Base-by-base conservation (phyloP, 2,329 filamentous ascomycete species). In the Clarireedia paspali region DNA sequence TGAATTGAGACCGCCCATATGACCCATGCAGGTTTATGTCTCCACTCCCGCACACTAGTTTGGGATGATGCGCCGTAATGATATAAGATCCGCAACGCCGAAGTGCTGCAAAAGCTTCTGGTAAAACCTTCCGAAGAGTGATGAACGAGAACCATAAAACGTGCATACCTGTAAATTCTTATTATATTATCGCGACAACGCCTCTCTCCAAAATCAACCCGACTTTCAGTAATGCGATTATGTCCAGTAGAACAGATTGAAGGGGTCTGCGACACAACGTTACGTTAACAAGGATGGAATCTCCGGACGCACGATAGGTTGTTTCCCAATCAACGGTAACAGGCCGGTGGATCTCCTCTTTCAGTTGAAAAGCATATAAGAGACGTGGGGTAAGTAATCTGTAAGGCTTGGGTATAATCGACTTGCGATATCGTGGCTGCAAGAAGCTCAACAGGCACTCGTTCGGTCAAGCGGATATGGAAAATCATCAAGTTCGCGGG, bases 31-130 rank as follows among this genome's bases (percentile, higher is more conserved):
- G 34, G 27, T 47, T 39, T 12, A 44, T 44, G 38, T 48, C 53
- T 61, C 57, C 60, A 64, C 60, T 62, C 58, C 60, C 60, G 50
- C 45, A 40, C 57, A 60, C 62, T 64, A 62, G 59, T 57, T 60
- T 60, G 53, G 55, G 59, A 34, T 49, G 49, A 44, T 54, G 47
- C 60, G 53, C 59, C 57, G 58, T 62, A 54, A 53, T 59, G 57
- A 55, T 51, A 51, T 56, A 40, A 55, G 44, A 54, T 57, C 55
- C 55, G 55, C 50, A 57, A 24, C 55, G 23, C 55, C 55, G 55
- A 54, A 12, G 10, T 34, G 30, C 30, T 34, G 30, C 30, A 12
- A 34, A 34, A 34, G 9, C 30, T 12, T 34, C 30, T 10, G 30
- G 30, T 9, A 12, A 34, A 45, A 53, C 12, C 20, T 45, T 17